Base-by-base conservation (phyloP, 495 filamentous ascomycete species). In the Penicillium parvum region DNA sequence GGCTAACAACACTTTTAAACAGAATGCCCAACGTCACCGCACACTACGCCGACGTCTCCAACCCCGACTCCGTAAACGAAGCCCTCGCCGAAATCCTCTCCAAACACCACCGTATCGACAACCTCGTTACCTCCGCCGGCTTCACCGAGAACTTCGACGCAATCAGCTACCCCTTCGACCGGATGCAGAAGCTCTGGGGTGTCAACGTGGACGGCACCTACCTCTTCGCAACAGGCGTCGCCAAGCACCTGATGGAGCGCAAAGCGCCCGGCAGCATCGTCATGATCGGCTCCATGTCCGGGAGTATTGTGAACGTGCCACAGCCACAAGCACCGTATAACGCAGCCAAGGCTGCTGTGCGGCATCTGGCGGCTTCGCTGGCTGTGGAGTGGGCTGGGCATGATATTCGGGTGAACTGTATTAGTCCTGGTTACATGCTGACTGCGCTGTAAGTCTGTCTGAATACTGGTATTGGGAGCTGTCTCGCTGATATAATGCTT, bases 151-250 rank as follows among this genome's bases (percentile, higher is more conserved):
- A 96, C 68, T 95, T 89, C 57, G 83, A 90, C 50, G 90, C 90
- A 22, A 84, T 88, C 57, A 75, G 76, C 45, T 98, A 96, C 65
- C 89, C 90, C 0, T 76, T 85, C 41, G 90, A 96, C 51, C 80
- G 90, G 42, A 80, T 96, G 64, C 79, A 88, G 66, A 94, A 92
- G 71, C 78, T 96, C 11, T 95, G 87, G 88, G 82, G 81, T 9
- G 90, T 97, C 54, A 95, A 96, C 49, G 89, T 96, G 0, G 85
- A 98, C 49, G 92, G 92, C 10, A 95, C 91, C 14, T 96, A 94
- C 51, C 68, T 95, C 15, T 95, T 90, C 60, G 88, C 91, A 2
- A 83, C 79, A 9, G 84, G 78, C 15, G 82, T 95, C 12, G 91
- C 91, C 11, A 84, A 85, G 60, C 90, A 97, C 52, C 65, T 98